Conservation (phyloP, 371 early-diverging fungal species). For the Rhizopus microsporus region DNA sequence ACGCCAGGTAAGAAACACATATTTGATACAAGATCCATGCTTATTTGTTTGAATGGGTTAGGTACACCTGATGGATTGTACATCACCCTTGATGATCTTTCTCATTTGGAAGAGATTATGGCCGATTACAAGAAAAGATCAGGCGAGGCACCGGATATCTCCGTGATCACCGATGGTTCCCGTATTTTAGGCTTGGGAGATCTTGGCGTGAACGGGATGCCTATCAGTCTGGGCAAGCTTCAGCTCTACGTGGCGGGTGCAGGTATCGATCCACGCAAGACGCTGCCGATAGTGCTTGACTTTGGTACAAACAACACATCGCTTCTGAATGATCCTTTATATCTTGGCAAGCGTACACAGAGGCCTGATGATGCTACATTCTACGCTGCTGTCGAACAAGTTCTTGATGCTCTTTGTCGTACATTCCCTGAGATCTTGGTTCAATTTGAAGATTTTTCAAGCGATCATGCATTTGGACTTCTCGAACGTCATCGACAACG, state of each 20-base stretch:
- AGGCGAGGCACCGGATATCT: constrained; percentile 63
- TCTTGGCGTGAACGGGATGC: constrained; percentile 90
- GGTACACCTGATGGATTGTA: constrained; percentile 80
- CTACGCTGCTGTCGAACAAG: constrained; percentile 78
- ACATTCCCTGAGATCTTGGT: constrained; percentile 80
- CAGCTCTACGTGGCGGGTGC: constrained; percentile 90
- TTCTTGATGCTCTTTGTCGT: constrained; percentile 67
- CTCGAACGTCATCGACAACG: constrained; percentile 64
- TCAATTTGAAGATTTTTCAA: constrained; percentile 93
- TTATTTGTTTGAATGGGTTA: constrained; percentile 2
- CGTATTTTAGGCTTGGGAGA: constrained; percentile 93
- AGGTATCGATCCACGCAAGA: constrained; percentile 84
- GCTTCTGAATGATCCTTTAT: constrained; percentile 80
- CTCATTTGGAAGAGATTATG: constrained; percentile 71
- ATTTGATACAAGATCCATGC: background rate
- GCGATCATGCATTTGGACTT: constrained; percentile 84
- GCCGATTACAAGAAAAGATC: constrained; percentile 56
- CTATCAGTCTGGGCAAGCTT: constrained; percentile 91
- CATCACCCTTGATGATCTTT: constrained; percentile 74
- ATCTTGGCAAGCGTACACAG: constrained; percentile 77
- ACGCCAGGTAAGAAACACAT: constrained; percentile 59
- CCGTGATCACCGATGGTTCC: constrained; percentile 92
- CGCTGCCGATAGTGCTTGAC: constrained; percentile 87
- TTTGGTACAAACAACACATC: constrained; percentile 86
- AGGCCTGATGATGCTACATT: constrained; percentile 75